These are phyloP conservation scores for Dissophora globulifera DNA, from an alignment of 192 early-diverging fungal genomes.

Conservation along the genomic window DNA sequence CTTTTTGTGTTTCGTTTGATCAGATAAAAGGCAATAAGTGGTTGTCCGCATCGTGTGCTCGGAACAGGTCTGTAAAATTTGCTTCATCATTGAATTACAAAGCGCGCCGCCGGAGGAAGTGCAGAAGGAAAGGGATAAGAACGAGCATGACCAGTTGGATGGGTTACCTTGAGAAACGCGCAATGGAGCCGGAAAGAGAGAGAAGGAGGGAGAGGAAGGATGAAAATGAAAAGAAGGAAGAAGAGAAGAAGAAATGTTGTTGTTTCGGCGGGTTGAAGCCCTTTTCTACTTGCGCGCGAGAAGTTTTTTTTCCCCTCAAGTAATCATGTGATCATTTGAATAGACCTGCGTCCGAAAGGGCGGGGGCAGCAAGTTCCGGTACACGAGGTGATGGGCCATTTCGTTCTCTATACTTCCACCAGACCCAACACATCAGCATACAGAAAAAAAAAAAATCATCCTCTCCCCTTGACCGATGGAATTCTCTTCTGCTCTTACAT, in stretches of 20 bases:
- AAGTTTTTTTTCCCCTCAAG: too few species aligned
- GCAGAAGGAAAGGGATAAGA: neutral
- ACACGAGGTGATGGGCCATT: too few species aligned
- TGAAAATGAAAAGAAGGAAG: neutral
- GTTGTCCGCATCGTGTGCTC: constrained; percentile 45
- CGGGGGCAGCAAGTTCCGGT: too few species aligned
- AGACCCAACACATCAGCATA: neutral
- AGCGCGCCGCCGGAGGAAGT: neutral
- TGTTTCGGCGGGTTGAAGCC: too few species aligned
- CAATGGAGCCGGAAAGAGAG: neutral
- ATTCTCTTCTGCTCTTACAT: constrained; percentile 20
- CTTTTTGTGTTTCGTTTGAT: constrained; percentile 4
- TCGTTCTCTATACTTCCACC: neutral
- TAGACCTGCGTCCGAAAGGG: too few species aligned
- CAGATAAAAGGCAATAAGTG: constrained; percentile 43
- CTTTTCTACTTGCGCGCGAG: too few species aligned
- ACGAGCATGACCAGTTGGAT: neutral
- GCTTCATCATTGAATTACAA: constrained; percentile 50
- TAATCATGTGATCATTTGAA: too few species aligned
- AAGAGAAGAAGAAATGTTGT: too few species aligned
- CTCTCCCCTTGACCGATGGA: constrained; percentile 10
- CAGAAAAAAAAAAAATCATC: neutral
- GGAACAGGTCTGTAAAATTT: constrained; percentile 55
- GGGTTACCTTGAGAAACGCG: constrained; percentile 18
- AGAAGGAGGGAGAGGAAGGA: neutral